Evolutionary conservation across 2,329 filamentous ascomycete species (phyloP).

Genomic region (Zopfia rhizophila): DNA sequence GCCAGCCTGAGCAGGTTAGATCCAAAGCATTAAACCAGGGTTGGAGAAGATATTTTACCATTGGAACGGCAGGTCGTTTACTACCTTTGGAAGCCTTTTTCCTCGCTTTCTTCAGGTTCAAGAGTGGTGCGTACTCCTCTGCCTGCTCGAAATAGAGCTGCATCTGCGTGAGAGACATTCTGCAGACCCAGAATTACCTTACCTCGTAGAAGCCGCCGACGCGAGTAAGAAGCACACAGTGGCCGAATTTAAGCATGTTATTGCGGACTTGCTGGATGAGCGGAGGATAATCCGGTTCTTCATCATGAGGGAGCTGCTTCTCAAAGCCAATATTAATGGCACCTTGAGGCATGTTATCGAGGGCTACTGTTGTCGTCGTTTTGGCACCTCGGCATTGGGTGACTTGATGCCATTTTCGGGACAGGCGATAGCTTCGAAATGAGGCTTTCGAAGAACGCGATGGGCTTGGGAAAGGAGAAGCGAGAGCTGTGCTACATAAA

Average conservation of each 20-base stretch:
- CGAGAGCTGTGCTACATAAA: conserved; percentile 2
- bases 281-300: conserved; percentile 77
- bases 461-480: conserved; percentile 19
- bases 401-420: conserved; percentile 25
- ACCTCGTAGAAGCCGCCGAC: conserved; percentile 96
- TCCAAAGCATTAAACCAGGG: conserved; percentile 12
- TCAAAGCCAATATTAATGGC: conserved; percentile 57
- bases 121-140: conserved; percentile 83
- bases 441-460: conserved; percentile 41
- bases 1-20: conserved; percentile 70
- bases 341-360: conserved; percentile 66
- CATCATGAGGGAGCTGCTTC: conserved; percentile 54
- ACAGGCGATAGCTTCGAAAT: conserved; percentile 32
- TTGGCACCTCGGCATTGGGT: conserved; percentile 52
- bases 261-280: conserved; percentile 86
- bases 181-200: conserved; percentile 29
- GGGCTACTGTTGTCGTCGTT: conserved; percentile 46
- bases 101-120: conserved; percentile 86
- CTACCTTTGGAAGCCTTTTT: conserved; percentile 73
- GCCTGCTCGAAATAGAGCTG: conserved; percentile 93
- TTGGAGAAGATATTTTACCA: conserved; percentile 67
- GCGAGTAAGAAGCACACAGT: conserved; percentile 89
- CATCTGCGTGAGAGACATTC: too few relatives aligned
- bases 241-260: conserved; percentile 90
- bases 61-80: conserved; percentile 73